Base-by-base conservation (phyloP, 768 basidiomycete genomes). In the Boletus sp. region DNA sequence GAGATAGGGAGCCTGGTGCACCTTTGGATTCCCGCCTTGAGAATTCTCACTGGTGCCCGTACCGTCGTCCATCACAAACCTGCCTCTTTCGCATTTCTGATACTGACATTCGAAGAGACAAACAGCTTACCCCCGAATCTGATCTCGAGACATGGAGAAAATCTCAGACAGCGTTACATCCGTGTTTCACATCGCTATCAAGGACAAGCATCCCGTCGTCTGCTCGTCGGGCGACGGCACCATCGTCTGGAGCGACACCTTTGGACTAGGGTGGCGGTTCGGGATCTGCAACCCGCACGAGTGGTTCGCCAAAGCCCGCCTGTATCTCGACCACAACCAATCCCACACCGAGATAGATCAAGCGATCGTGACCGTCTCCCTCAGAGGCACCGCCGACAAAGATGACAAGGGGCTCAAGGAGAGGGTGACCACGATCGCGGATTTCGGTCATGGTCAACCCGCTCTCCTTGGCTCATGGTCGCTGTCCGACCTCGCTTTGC, bases 241-340 rank as follows among this genome's bases (percentile, higher is more conserved):
- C 17, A 56, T 48, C 40, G 50, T 60, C 39, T 70, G 71, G 68
- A 61, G 66, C 56, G 64, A 66, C n/a, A 45, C 44, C 14, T 72
- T 70, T 46, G 68, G 68, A 0, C 7, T 70, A 8, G 68, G 68
- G 2, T 70, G 68, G 70, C 68, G 68, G 3, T 51, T 70, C 6
- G 70, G 68, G 7, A 51, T 70, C 24, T 59, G 53, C 65, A 61
- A 52, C 5, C 35, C 29, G 0, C 17, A 46, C 30, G 67, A 48
- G 36, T 67, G 70, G 65, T 67, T 70, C 47, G 45, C 65, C 35
- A 67, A 55, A 47, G 53, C 70, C 47, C 56, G 56, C 32, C 5
- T 71, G 32, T 55, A 65, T 45, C 65, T 69, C 15, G 67, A 71
- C n/a, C 70, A 70, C 14, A 66, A 63, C n/a, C 56, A 56, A 40